phyloP scores from a whole-genome alignment of 2,329 filamentous ascomycete species.

The Shiraia sp. region DNA sequence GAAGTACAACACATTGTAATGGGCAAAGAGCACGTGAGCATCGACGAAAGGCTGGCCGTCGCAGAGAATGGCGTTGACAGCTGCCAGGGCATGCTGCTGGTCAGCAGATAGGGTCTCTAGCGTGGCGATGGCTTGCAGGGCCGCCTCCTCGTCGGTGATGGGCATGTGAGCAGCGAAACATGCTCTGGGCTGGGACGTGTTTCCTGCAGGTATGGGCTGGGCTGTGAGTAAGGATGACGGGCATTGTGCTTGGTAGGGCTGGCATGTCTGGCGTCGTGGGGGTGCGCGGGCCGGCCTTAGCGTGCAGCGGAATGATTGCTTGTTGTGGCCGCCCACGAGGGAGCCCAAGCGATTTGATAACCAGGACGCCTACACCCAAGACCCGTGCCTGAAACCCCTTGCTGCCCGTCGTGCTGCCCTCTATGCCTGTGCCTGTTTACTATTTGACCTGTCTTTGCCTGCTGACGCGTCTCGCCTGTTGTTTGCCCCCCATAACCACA shows the following conservation, averaged over 20 bases:
- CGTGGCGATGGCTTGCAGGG: constrained; percentile 43
- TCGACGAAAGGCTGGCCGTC: constrained; percentile 47
- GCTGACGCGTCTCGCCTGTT: no score
- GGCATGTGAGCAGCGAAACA: constrained; percentile 37
- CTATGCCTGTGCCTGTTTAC: background rate
- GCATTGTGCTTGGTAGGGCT: constrained; percentile 2
- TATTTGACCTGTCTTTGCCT: no score
- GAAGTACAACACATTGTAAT: constrained; percentile 51
- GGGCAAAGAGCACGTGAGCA: constrained; percentile 45
- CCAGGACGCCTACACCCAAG: constrained; percentile 17
- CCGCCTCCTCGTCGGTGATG: constrained; percentile 48
- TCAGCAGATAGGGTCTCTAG: constrained; percentile 38
- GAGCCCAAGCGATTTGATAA: no score
- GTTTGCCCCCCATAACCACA: no score
- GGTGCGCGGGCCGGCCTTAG: constrained; percentile 7
- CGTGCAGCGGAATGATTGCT: constrained; percentile 13
- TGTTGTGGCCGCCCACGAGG: no score
- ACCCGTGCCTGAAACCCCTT: constrained; percentile 29
- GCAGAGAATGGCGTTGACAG: constrained; percentile 45
- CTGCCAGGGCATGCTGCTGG: constrained; percentile 37
- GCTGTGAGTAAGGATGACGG: constrained; percentile 1
- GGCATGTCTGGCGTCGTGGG: background rate
- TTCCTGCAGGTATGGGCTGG: constrained; percentile 3
- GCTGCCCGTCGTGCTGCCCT: constrained; percentile 16
- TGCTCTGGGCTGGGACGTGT: constrained; percentile 7